A percentile compares a stretch with the other conserved stretches of the same genome.
These are phyloP conservation scores for Suillus clintonianus DNA, from an alignment of 768 basidiomycete genomes.

Conservation along the genomic window DNA sequence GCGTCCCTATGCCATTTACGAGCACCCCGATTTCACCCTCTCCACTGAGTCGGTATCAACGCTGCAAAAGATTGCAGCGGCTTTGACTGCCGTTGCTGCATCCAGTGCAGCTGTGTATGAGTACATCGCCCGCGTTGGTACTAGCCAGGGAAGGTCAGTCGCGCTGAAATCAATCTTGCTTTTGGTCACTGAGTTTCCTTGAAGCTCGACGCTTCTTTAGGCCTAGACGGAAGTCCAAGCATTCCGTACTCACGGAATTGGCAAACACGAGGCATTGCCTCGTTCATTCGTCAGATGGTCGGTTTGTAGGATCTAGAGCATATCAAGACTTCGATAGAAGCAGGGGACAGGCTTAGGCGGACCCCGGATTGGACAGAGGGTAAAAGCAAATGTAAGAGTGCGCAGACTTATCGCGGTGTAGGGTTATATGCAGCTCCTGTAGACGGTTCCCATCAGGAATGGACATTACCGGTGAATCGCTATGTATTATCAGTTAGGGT, in stretches of 20 bases:
- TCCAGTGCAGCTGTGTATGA: slow-evolving; percentile 34
- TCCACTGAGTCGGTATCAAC: slow-evolving; percentile 24
- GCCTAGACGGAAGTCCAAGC: neutral
- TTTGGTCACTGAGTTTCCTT: neutral
- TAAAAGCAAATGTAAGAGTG: neutral
- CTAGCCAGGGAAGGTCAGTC: slow-evolving; percentile 20
- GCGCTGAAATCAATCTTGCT: no score
- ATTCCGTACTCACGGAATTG: neutral
- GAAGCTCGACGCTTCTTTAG: neutral
- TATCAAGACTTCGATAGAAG: neutral
- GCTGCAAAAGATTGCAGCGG: slow-evolving; percentile 25
- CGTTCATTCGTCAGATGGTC: neutral
- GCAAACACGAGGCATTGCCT: neutral
- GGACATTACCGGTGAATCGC: neutral
- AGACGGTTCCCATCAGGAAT: neutral
- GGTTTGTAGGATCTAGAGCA: neutral
- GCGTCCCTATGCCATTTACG: slow-evolving; percentile 34
- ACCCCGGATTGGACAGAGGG: neutral
- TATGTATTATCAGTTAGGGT: neutral
- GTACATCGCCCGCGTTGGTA: slow-evolving; percentile 17
- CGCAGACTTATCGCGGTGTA: neutral
- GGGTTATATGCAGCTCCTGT: neutral
- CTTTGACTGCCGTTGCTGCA: slow-evolving; percentile 32
- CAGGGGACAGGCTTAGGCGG: neutral
- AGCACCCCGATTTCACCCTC: slow-evolving; percentile 31